These are phyloP conservation scores for Talaromyces verruculosus DNA, from an alignment of 2,329 filamentous ascomycete species.

Conservation along the genomic window DNA sequence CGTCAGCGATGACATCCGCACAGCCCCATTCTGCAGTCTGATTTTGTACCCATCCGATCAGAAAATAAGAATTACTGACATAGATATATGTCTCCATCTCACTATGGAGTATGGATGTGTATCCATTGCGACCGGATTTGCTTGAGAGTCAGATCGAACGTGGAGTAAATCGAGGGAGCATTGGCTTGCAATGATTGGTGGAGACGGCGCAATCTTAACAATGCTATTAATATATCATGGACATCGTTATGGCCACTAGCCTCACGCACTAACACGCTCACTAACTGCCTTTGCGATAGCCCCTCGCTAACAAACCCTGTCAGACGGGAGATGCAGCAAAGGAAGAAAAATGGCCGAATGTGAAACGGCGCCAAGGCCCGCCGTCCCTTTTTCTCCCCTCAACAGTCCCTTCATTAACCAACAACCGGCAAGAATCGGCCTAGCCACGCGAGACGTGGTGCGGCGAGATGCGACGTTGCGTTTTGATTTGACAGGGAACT, in stretches of 20 bases:
- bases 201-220: background rate
- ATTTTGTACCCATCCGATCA: background rate
- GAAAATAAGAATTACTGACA: background rate
- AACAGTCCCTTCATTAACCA: constrained; percentile 7
- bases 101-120: background rate
- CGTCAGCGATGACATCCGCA: constrained; percentile 1
- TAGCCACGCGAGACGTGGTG: constrained; percentile 12
- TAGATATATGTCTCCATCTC: background rate
- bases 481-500: constrained; percentile 13
- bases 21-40: background rate
- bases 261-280: background rate
- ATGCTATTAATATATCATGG: background rate
- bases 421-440: constrained; percentile 1
- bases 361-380: constrained; percentile 21
- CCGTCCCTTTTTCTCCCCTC: constrained; percentile 11
- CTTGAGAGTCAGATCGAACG: background rate
- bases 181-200: background rate
- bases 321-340: background rate
- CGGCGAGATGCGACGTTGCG: constrained; percentile 8
- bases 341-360: constrained; percentile 8
- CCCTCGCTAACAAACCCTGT: background rate
- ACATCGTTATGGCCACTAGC: background rate
- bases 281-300: constrained; percentile 5
- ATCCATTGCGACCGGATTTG: background rate
- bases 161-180: background rate